phyloP scores from a whole-genome alignment of 352 stramenopile genomes.

The Phytophthora syringae region DNA sequence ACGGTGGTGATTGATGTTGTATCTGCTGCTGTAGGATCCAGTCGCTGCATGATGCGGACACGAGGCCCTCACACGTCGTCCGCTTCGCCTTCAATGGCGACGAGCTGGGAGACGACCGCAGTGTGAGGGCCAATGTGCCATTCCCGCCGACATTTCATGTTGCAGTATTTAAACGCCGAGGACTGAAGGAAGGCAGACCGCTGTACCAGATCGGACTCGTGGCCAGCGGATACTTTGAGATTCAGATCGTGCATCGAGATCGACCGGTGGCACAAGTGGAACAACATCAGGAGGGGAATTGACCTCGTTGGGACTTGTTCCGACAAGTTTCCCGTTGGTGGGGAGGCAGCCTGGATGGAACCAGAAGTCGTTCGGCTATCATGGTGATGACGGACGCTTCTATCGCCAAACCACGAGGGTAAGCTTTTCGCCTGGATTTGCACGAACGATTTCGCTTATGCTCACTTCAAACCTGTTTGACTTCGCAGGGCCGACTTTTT shows the following conservation, averaged over 20 bases:
- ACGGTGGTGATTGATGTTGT: not conserved
- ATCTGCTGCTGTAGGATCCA: constrained; percentile 26
- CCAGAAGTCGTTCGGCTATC: constrained; percentile 69
- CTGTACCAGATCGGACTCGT: constrained; percentile 63
- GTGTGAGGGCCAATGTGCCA: constrained; percentile 75
- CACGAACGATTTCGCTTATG: not conserved
- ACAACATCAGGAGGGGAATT: constrained; percentile 35
- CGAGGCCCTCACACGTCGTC: constrained; percentile 39
- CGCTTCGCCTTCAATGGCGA: constrained; percentile 60
- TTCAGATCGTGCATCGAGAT: constrained; percentile 55
- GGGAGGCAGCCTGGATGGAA: constrained; percentile 80
- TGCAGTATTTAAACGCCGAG: constrained; percentile 50
- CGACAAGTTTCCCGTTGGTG: constrained; percentile 56
- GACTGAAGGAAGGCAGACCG: constrained; percentile 2
- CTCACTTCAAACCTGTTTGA: not conserved
- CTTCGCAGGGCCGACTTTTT: constrained; percentile 59
- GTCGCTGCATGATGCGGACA: constrained; percentile 32
- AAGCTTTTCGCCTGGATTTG: constrained; percentile 8
- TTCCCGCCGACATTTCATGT: constrained; percentile 67
- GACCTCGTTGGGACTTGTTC: constrained; percentile 65
- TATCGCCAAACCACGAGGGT: constrained; percentile 63
- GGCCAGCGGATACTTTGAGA: constrained; percentile 80
- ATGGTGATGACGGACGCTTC: constrained; percentile 81
- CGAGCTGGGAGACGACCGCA: constrained; percentile 69
- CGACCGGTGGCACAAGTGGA: constrained; percentile 2